A percentile compares a stretch with the other conserved stretches of the same genome.
These are phyloP conservation scores for Scleroderma citrinum DNA, from an alignment of 768 basidiomycete genomes.

Conservation along the genomic window DNA sequence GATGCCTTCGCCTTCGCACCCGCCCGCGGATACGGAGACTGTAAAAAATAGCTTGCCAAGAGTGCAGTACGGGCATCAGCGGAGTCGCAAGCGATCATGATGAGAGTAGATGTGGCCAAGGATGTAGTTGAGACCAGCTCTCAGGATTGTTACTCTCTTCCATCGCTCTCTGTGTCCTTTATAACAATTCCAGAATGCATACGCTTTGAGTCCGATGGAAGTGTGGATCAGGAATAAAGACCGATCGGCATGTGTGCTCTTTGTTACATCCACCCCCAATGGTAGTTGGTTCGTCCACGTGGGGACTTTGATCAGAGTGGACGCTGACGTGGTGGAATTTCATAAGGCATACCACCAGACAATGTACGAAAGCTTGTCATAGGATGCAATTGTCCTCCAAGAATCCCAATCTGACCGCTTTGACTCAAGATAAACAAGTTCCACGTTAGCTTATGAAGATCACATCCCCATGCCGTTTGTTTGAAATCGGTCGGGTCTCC, in stretches of 20 bases:
- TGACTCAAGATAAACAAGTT: too few species aligned
- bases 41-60: constrained; percentile 24
- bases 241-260: constrained; percentile 5
- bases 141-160: neutral
- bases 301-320: too few species aligned
- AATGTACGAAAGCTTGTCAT: too few species aligned
- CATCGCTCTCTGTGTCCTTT: constrained; percentile 8
- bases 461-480: too few species aligned
- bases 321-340: too few species aligned
- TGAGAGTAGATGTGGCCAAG: neutral
- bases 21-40: constrained; percentile 14
- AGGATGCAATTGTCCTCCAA: too few species aligned
- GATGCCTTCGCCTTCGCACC: constrained; percentile 1
- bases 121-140: constrained; percentile 10
- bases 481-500: too few species aligned
- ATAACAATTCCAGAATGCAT: constrained; percentile 14
- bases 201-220: constrained; percentile 11
- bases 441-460: too few species aligned
- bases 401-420: too few species aligned
- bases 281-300: too few species aligned
- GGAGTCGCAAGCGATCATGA: constrained; percentile 20
- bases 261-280: constrained; percentile 7
- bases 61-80: constrained; percentile 32
- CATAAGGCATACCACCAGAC: too few species aligned
- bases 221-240: constrained; percentile 15